These are phyloP conservation scores for Pseudofabraea citricarpa DNA, from an alignment of 2,329 filamentous ascomycete species.

Conservation along the genomic window DNA sequence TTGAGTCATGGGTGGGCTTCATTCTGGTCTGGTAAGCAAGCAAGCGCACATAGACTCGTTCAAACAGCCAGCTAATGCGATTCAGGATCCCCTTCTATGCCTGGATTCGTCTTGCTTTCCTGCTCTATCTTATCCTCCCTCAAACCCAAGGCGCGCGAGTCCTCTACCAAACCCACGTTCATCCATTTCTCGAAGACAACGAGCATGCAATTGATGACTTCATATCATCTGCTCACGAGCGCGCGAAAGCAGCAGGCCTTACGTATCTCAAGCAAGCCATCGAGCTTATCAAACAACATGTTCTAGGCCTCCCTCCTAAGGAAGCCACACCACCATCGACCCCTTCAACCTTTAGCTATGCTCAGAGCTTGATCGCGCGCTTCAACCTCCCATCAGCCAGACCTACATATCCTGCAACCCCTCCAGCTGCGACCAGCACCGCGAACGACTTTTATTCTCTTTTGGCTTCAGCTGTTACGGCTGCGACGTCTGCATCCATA, in stretches of 20 bases:
- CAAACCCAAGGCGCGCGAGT: conserved; percentile 90
- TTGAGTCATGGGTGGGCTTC: conserved; percentile 84
- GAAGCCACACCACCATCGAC: conserved; percentile 39
- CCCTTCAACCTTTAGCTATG: conserved; percentile 54
- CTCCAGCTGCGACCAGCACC: conserved; percentile 33
- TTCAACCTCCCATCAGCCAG: conserved; percentile 77
- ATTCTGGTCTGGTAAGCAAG: conserved; percentile 70
- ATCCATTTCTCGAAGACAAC: conserved; percentile 84
- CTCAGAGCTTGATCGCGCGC: conserved; percentile 74
- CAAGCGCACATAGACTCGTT: not conserved
- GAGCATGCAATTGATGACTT: conserved; percentile 86
- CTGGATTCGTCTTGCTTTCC: conserved; percentile 80
- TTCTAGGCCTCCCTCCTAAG: conserved; percentile 70
- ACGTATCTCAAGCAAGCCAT: conserved; percentile 68
- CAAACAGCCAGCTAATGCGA: not conserved
- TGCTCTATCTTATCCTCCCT: conserved; percentile 93
- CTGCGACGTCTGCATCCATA: conserved; percentile 29
- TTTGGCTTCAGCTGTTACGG: conserved; percentile 66
- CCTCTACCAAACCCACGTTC: conserved; percentile 79
- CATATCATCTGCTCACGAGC: conserved; percentile 76
- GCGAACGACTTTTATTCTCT: conserved; percentile 70
- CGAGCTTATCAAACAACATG: conserved; percentile 66
- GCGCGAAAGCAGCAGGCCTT: conserved; percentile 70
- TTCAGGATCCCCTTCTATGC: conserved; percentile 84
- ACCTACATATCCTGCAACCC: conserved; percentile 36